Evolutionary conservation across 495 filamentous ascomycete species (phyloP), one percentile per base, ranked within the genome.

Genomic region (Extremus antarcticus): DNA sequence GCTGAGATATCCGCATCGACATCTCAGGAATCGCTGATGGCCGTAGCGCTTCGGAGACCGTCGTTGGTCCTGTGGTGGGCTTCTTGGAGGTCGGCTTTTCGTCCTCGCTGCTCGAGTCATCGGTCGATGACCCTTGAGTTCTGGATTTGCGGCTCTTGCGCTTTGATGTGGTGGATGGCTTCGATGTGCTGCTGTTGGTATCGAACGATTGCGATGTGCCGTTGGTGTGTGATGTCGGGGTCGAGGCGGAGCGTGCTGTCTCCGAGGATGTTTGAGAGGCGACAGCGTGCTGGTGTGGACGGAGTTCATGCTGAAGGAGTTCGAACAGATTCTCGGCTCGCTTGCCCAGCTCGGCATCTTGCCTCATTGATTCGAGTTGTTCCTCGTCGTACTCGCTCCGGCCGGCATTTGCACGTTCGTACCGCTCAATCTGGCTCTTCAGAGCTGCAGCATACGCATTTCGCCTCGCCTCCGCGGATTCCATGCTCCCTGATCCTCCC

Each of bases 361-460:
- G 32, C 15, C 41, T 25, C 3, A 59, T 57, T 21, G 60, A 51
- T 17, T 57, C 25, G 10, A 57, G 22, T 38, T 51, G 52, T 47
- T 68, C 32, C 19, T 65, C 57, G 25, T 63, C 56, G 15, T 56
- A 54, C 17, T 66, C 66, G 23, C 50, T 52, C 9, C 50, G 25
- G 10, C 22, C 11, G 11, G 16, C n/a, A 17, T 54, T 53, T n/a
- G 13, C 25, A 15, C 21, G 41, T 21, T 45, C 60, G 48, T 24
- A 43, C 55, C 16, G 66, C 56, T 51, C 62, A 50, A 51, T 60
- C 55, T 56, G 59, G 39, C 47, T 66, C 13, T 58, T 46, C 23
- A 69, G 45, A 11, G 67, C 67, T 20, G 61, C 59, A 20, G 66
- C 57, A 43, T 68, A 60, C 19, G 68, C 68, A 2, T 51, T 55